These are phyloP conservation scores for Limnanthes douglasii DNA, from an alignment of 345 rosid species.

Conservation along the genomic window DNA sequence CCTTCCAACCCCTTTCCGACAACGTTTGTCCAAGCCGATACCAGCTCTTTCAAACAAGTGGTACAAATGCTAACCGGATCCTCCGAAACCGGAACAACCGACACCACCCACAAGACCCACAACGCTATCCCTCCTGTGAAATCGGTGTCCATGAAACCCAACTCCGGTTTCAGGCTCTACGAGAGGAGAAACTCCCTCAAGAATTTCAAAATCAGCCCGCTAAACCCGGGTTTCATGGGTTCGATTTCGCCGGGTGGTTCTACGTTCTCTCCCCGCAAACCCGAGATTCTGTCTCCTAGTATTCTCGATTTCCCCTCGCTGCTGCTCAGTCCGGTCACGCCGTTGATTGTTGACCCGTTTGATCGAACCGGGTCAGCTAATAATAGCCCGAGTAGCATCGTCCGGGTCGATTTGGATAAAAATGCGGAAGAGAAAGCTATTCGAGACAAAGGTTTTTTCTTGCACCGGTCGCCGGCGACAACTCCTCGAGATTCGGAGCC, in stretches of 20 bases:
- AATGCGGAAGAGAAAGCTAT: conserved; percentile 74
- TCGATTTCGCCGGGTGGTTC: conserved; percentile 20
- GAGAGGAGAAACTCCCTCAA: conserved; percentile 88
- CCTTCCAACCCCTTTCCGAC: conserved; percentile 78
- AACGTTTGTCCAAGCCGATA: conserved; percentile 93
- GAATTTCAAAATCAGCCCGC: conserved; percentile 72
- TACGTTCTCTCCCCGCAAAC: conserved; percentile 59
- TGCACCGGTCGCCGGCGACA: conserved; percentile 79
- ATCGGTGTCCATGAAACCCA: conserved; percentile 51
- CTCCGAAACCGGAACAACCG: conserved; percentile 27
- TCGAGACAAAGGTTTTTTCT: conserved; percentile 71
- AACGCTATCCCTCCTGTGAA: conserved; percentile 77
- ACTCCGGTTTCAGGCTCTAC: conserved; percentile 73
- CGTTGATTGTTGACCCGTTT: conserved; percentile 81
- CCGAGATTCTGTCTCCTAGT: conserved; percentile 85
- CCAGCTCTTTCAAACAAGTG: conserved; percentile 88
- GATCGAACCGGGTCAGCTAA: conserved; percentile 39
- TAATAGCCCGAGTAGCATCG: conserved; percentile 6
- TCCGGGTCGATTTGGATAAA: conserved; percentile 7
- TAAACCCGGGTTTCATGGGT: conserved; percentile 38
- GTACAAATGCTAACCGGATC: conserved; percentile 99
- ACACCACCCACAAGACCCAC: conserved; percentile 20
- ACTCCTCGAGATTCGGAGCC: conserved; percentile 79
- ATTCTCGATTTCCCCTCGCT: conserved; percentile 80
- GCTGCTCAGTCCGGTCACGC: conserved; percentile 84